phyloP scores from a whole-genome alignment of 1,284 basidiomycete genomes.

The Ganoderma lingzhi region DNA sequence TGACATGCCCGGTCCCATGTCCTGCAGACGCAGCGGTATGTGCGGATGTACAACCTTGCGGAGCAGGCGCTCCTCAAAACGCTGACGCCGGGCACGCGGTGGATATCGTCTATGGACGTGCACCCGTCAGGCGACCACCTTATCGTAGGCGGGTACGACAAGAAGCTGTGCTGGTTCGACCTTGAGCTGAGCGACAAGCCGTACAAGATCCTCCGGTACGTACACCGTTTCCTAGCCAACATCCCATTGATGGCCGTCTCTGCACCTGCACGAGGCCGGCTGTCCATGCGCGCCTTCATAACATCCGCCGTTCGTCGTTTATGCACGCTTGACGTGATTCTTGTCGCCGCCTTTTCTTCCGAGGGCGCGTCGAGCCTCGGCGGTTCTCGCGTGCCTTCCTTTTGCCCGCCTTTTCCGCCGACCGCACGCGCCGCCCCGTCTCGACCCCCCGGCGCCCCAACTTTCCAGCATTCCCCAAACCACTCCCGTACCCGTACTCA shows the following conservation, averaged over 20 bases:
- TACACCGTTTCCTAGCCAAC: conserved; percentile 17
- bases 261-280: not conserved
- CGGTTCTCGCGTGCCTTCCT: conserved; percentile 11
- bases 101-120: conserved; percentile 97
- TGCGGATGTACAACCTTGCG: conserved; percentile 94
- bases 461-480: not conserved
- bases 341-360: not conserved
- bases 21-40: conserved; percentile 90
- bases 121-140: conserved; percentile 97
- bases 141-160: conserved; percentile 97
- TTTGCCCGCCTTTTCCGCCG: conserved; percentile 14
- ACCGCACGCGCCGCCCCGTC: not conserved
- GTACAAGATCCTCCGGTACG: conserved; percentile 92
- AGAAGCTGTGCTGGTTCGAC: conserved; percentile 99
- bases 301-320: not conserved
- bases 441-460: conserved; percentile 3
- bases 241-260: not conserved
- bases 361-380: not conserved
- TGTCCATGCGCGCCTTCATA: not conserved
- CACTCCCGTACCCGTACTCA: not conserved
- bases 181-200: conserved; percentile 95
- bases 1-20: not conserved
- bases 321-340: not conserved
- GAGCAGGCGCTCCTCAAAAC: conserved; percentile 95
- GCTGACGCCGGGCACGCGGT: conserved; percentile 90